phyloP scores from a whole-genome alignment of 2,329 filamentous ascomycete genomes.

The Sarocladium brachiariae region DNA sequence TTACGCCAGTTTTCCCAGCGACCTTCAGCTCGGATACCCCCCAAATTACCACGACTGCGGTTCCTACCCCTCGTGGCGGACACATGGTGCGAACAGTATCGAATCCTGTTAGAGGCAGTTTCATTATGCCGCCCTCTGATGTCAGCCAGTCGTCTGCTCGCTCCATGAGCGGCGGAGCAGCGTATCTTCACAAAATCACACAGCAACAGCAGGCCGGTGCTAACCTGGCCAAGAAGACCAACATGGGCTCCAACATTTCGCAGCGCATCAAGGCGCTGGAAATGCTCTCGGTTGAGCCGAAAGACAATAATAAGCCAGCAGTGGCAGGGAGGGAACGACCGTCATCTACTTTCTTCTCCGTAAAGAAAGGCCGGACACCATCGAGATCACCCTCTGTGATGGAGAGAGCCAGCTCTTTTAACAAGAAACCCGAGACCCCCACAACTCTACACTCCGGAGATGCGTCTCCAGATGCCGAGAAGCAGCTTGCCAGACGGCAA shows the following conservation, averaged over 20 bases:
- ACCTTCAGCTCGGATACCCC: slow-evolving; percentile 11
- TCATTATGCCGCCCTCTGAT: slow-evolving; percentile 37
- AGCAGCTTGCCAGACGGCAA: slow-evolving; percentile 15
- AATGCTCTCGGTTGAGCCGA: slow-evolving; percentile 52
- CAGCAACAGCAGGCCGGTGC: slow-evolving; percentile 37
- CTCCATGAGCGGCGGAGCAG: slow-evolving; percentile 47
- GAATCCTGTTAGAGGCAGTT: slow-evolving; percentile 35
- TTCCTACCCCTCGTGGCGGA: background rate
- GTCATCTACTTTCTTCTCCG: slow-evolving; percentile 53
- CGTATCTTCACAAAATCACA: slow-evolving; percentile 46
- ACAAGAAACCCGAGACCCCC: slow-evolving; percentile 15
- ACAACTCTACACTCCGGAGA: slow-evolving; percentile 34
- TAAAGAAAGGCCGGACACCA: slow-evolving; percentile 40
- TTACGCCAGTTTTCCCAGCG: slow-evolving; percentile 53
- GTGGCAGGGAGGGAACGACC: slow-evolving; percentile 28
- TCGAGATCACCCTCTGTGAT: slow-evolving; percentile 38
- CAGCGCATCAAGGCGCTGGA: slow-evolving; percentile 91
- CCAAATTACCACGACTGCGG: background rate
- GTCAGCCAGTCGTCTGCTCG: slow-evolving; percentile 39
- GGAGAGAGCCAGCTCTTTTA: slow-evolving; percentile 36
- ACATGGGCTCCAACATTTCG: slow-evolving; percentile 84
- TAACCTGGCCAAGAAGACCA: slow-evolving; percentile 62
- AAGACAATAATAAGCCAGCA: slow-evolving; percentile 15
- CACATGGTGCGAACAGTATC: slow-evolving; percentile 42
- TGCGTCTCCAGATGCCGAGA: slow-evolving; percentile 37